A percentile compares a stretch with the other conserved stretches of the same genome.
Conservation (phyloP, 2,329 filamentous ascomycete species). For the Trichoderma brevicompactum region DNA sequence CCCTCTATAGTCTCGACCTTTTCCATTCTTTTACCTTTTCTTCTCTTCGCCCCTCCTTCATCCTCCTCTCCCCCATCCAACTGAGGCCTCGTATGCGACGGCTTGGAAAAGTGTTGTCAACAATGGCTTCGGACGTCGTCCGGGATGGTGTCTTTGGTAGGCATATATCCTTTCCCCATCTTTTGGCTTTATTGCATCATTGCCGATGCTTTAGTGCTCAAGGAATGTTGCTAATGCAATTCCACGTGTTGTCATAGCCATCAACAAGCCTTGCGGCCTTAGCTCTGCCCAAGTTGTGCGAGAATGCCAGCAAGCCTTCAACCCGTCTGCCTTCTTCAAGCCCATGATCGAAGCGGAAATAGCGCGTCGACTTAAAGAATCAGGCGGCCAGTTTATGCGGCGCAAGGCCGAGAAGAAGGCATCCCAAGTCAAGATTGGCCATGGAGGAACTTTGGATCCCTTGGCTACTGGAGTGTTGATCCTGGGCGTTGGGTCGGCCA, state of each 20-base stretch:
- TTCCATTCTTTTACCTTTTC: not conserved
- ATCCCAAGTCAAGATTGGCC: conserved; percentile 86
- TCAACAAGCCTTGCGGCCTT: conserved; percentile 88
- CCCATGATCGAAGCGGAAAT: conserved; percentile 73
- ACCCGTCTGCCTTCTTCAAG: conserved; percentile 76
- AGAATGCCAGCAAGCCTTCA: conserved; percentile 83
- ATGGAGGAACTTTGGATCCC: conserved; percentile 94
- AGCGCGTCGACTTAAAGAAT: conserved; percentile 59
- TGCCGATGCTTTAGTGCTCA: not conserved
- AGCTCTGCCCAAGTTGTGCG: conserved; percentile 91
- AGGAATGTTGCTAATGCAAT: conserved; percentile 18
- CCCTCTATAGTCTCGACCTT: not conserved
- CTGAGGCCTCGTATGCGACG: conserved; percentile 43
- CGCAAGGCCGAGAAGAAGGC: conserved; percentile 61
- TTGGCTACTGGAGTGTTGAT: conserved; percentile 93
- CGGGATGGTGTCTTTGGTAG: conserved; percentile 64
- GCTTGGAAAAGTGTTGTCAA: conserved; percentile 42
- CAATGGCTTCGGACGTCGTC: conserved; percentile 59
- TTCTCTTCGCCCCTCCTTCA: conserved; percentile 32
- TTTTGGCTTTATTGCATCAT: not conserved
- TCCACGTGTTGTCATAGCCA: conserved; percentile 59
- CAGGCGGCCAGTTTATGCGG: conserved; percentile 62
- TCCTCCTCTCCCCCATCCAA: conserved; percentile 67
- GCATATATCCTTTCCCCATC: conserved; percentile 31
- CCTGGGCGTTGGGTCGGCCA: conserved; percentile 83